phyloP scores from a whole-genome alignment of 306 rosid genomes.

The Inga oerstediana region DNA sequence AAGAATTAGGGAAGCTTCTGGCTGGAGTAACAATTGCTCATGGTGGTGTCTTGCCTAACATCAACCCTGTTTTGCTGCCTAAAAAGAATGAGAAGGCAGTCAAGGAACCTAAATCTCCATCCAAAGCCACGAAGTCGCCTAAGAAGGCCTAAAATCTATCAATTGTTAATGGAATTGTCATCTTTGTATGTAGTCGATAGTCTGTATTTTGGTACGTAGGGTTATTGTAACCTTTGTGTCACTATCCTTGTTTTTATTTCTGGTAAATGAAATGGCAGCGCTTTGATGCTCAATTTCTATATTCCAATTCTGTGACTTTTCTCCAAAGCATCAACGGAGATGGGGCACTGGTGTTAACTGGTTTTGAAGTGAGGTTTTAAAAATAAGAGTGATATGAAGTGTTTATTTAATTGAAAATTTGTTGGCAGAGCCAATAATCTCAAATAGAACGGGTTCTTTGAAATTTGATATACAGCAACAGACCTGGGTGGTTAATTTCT shows the following conservation, averaged over 20 bases:
- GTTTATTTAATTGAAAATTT: background rate
- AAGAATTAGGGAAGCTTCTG: constrained; percentile 56
- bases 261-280: background rate
- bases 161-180: background rate
- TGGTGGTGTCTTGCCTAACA: constrained; percentile 9
- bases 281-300: background rate
- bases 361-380: background rate
- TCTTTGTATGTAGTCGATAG: background rate
- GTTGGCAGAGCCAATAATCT: background rate
- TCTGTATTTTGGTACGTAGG: background rate
- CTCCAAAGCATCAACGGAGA: background rate
- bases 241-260: background rate
- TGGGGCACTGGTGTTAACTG: background rate
- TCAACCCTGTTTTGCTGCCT: background rate
- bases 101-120: constrained; percentile 1
- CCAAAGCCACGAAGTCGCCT: constrained; percentile 9
- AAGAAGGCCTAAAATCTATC: background rate
- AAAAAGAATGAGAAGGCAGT: background rate
- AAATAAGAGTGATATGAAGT: background rate
- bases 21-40: constrained; percentile 48
- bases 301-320: background rate
- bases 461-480: background rate
- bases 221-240: background rate
- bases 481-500: no score
- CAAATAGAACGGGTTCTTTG: no score